Evolutionary conservation across 78 protist species (phyloP), one percentile per base, ranked within the genome.

Genomic region (Cavenderia fasciculata): DNA sequence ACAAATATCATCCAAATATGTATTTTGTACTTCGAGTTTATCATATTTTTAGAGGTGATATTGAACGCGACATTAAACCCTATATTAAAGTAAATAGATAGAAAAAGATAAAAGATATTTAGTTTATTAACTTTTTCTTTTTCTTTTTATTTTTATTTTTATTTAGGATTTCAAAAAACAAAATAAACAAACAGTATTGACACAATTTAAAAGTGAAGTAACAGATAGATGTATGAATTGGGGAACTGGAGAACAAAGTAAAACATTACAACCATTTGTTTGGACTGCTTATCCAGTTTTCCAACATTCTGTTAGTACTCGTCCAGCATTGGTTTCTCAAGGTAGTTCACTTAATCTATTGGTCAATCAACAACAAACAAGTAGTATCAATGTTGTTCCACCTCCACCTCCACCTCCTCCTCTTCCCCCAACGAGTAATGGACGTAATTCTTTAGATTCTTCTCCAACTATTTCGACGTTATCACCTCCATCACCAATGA

Each of bases 271-370:
- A 43, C 90, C 90, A 68, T 82, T 82, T 19, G 90, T 69, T 19
- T 82, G 90, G 90, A 78, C 69, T 11, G 90, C 63, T 23, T 68
- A 82, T 68, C 90, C 90, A 21, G 90, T 82, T 19, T 82, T 82
- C 49, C 90, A 82, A 29, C n/a, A n/a, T n/a, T n/a, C n/a, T n/a
- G n/a, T n/a, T n/a, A n/a, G n/a, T n/a, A n/a, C n/a, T n/a, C 12
- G 90, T 18, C 90, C 90, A 33, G 56, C 90, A 21, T 2, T 19
- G 14, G 61, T 44, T 44, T 21, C 46, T 29, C 68, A 76, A 56
- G 23, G 62, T n/a, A 52, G 36, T n/a, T 69, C 90, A 23, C 49
- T 69, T 21, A 82, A 68, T 43, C 73, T 82, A n/a, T 21, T n/a
- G 29, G 61, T n/a, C 5, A 47, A 62, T 62, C 86, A 54, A 12